Percentiles rank a stretch among this genome's conserved stretches.
Evolutionary conservation across 371 early-diverging fungal genomes (phyloP).

Genomic region (Umbelopsis sp.): DNA sequence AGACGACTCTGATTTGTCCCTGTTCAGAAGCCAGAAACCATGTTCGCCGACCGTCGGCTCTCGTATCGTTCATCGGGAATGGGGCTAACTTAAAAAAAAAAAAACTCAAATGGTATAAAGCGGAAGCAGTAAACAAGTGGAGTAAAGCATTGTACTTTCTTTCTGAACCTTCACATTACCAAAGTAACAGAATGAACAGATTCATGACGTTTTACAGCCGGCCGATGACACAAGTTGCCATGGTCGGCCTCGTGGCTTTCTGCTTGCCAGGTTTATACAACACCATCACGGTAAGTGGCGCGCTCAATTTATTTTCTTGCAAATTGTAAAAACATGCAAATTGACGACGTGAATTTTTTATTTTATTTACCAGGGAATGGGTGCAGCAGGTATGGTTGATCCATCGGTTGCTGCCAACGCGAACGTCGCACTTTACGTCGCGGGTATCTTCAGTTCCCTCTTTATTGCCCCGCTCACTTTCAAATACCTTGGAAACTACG

Average conservation of each 20-base stretch:
- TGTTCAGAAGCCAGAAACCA: too few relatives aligned
- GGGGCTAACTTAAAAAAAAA: neutral
- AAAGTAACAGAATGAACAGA: neutral
- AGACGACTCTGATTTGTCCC: too few relatives aligned
- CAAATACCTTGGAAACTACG: conserved; percentile 11
- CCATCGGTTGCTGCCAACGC: conserved; percentile 16
- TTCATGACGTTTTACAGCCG: neutral
- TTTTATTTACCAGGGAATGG: neutral
- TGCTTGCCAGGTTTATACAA: conserved; percentile 9
- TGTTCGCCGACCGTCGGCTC: too few relatives aligned
- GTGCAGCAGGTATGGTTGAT: conserved; percentile 15
- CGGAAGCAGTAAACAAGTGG: neutral
- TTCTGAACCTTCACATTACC: neutral
- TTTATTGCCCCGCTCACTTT: conserved; percentile 1
- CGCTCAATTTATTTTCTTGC: neutral
- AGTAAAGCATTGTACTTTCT: neutral
- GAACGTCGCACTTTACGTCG: neutral
- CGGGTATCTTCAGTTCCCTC: neutral
- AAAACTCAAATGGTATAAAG: neutral
- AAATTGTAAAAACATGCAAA: neutral
- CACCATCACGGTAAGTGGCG: conserved; percentile 6
- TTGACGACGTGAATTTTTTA: neutral
- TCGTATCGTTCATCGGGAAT: neutral
- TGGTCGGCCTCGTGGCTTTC: conserved; percentile 13
- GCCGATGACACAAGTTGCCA: conserved; percentile 13